Base-by-base conservation (phyloP, 192 early-diverging fungal genomes). In the Entomortierella beljakovae region DNA sequence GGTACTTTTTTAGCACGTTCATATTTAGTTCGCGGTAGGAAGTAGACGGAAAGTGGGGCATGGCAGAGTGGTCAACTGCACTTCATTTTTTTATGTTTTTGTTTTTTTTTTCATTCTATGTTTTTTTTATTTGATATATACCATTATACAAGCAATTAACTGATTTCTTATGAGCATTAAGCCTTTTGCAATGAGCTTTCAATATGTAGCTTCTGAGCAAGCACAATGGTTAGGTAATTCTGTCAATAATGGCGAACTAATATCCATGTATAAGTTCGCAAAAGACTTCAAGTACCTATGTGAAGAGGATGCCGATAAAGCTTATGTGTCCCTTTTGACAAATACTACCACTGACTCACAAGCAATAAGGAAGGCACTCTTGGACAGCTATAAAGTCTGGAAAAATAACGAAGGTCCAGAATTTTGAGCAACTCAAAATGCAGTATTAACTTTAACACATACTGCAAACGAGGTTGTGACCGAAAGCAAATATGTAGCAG, bases 41-140 rank as follows among this genome's bases (percentile, higher is more conserved):
- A 35, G 55, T 67, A 67, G 66, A 59, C 66, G 66, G 66, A 52
- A 59, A 22, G 66, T 68, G 66, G 66, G 50, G 57, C 15, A 32
- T 0, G 54, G 64, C 42, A 67, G 65, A 68, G 55, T 68, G 55
- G 43, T 68, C 55, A 67, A 35, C 56, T 58, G 56, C 65, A 22
- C 49, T 51, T 51, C n/a, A 51, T 15, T 25, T 9, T 37, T 43
- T 68, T 68, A n/a, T 59, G 38, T 1, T 35, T 55, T n/a, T 20
- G 11, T 46, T 8, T 11, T 57, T 57, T 67, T 57, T 46, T 46
- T 3, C 0, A 28, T 1, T 9, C 1, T 1, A 35, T 34, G 2
- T 22, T 26, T 10, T 23, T 16, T 1, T 50, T 9, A n/a, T n/a
- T n/a, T n/a, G n/a, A n/a, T n/a, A n/a, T n/a, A n/a, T n/a, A n/a